Percentiles rank a stretch among this genome's conserved stretches.
Conservation (phyloP, 805 yeast genomes). For the Isabelozyma rhagii region DNA sequence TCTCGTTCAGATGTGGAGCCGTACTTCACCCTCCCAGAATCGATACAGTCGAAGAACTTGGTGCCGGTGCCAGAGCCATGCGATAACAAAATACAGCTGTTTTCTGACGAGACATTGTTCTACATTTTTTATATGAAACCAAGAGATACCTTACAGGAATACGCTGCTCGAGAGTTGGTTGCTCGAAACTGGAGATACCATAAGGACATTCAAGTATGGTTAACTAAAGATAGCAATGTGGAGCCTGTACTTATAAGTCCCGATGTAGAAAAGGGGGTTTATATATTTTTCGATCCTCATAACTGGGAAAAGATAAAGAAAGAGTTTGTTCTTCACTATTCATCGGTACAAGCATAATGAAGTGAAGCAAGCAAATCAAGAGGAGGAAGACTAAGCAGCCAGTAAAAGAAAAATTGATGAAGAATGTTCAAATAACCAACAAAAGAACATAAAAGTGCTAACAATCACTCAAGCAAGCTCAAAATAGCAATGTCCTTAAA, state of each 20-base stretch:
- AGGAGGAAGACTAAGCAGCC: too few relatives aligned
- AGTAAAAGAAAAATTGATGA: too few relatives aligned
- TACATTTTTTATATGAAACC: slow-evolving; percentile 93
- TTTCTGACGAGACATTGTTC: slow-evolving; percentile 89
- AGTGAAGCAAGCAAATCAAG: too few relatives aligned
- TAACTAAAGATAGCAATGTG: slow-evolving; percentile 86
- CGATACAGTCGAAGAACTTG: slow-evolving; percentile 29
- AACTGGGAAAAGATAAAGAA: slow-evolving; percentile 92
- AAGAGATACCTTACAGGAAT: slow-evolving; percentile 87
- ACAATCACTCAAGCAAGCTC: too few relatives aligned
- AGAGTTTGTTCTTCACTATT: slow-evolving; percentile 55
- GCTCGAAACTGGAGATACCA: slow-evolving; percentile 96
- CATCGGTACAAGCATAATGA: slow-evolving; percentile 26
- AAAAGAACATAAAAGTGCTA: too few relatives aligned
- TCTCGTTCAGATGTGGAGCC: slow-evolving; percentile 90
- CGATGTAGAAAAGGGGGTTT: slow-evolving; percentile 89
- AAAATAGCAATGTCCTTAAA: too few relatives aligned
- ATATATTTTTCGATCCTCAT: slow-evolving; percentile 91
- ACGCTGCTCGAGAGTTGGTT: slow-evolving; percentile 87
- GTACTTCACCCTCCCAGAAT: slow-evolving; percentile 59
- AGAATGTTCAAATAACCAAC: too few relatives aligned
- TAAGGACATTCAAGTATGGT: slow-evolving; percentile 93
- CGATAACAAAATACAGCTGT: slow-evolving; percentile 51
- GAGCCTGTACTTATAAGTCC: slow-evolving; percentile 80
- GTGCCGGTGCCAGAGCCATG: slow-evolving; percentile 41